These are phyloP conservation scores for Podila horticola DNA, from an alignment of 192 early-diverging fungal genomes.

Conservation along the genomic window DNA sequence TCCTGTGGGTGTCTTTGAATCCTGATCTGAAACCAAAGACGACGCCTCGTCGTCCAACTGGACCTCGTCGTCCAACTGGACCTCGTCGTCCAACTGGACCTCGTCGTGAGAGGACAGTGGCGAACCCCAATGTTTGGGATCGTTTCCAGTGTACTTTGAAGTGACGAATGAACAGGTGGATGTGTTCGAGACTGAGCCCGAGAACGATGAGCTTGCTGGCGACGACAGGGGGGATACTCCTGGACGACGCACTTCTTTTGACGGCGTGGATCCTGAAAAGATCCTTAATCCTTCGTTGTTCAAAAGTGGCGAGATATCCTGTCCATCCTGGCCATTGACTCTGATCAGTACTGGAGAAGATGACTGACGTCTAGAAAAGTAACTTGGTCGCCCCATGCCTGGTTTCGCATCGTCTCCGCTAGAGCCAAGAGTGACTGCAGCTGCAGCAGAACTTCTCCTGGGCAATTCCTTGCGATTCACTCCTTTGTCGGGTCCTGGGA, in stretches of 20 bases:
- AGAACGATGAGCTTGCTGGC: neutral
- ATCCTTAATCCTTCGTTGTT: constrained; percentile 4
- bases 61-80: too few species aligned
- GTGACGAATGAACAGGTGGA: constrained; percentile 26
- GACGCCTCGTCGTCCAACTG: too few species aligned
- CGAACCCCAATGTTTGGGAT: neutral
- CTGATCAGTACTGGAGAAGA: constrained; percentile 45
- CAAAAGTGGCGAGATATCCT: constrained; percentile 33
- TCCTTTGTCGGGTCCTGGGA: neutral
- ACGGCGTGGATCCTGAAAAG: constrained; percentile 19
- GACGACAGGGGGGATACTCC: constrained; percentile 3
- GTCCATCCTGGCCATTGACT: constrained; percentile 36
- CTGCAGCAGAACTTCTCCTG: constrained; percentile 38
- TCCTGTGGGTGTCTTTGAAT: neutral
- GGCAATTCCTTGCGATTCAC: neutral
- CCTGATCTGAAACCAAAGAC: neutral
- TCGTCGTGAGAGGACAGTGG: too few species aligned
- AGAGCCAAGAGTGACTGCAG: constrained; percentile 6
- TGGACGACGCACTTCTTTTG: constrained; percentile 11
- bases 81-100: too few species aligned
- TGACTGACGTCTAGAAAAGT: constrained; percentile 23
- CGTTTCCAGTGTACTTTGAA: neutral
- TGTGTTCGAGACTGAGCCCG: constrained; percentile 5
- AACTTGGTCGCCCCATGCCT: constrained; percentile 11
- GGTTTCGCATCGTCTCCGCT: neutral